A percentile compares a stretch with the other conserved stretches of the same genome.
Conservation (phyloP, 352 stramenopile genomes). For the Pilasporangium apinafurcum region DNA sequence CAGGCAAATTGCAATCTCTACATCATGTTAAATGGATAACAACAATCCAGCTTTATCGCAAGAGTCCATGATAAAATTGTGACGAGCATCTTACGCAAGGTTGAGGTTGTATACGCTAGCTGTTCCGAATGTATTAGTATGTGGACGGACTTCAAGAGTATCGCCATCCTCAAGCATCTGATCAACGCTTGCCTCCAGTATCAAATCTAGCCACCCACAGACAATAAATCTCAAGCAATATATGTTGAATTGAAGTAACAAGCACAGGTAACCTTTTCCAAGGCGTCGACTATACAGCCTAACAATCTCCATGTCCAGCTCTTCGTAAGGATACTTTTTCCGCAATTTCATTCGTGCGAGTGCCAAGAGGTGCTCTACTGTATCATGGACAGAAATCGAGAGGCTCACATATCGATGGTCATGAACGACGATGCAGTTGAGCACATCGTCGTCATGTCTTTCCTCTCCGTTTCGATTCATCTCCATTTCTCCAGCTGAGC, state of each 20-base stretch:
- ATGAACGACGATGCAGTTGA: conserved; percentile 1
- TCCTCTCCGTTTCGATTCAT: too few species aligned
- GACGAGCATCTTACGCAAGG: too few species aligned
- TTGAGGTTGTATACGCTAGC: too few species aligned
- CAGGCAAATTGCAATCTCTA: too few species aligned
- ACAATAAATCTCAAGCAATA: neutral
- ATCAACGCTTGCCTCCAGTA: neutral
- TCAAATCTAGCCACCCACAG: neutral
- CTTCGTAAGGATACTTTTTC: conserved; percentile 1
- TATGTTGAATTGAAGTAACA: neutral
- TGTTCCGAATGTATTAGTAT: conserved; percentile 8
- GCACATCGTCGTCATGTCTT: neutral
- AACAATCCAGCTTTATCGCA: too few species aligned
- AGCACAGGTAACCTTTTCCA: neutral
- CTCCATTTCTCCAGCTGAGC: too few species aligned
- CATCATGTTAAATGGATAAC: too few species aligned
- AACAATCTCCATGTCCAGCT: neutral
- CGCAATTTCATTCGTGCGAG: conserved; percentile 4
- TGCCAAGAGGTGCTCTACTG: conserved; percentile 1
- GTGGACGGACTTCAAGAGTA: conserved; percentile 12
- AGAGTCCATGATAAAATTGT: too few species aligned
- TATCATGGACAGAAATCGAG: neutral
- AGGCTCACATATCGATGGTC: conserved; percentile 1
- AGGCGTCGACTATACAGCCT: conserved; percentile 1
- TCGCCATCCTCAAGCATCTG: conserved; percentile 7